Percentiles rank a stretch among this genome's conserved stretches.
phyloP scores from a whole-genome alignment of 805 yeast species.

The Starmerella roubikii region DNA sequence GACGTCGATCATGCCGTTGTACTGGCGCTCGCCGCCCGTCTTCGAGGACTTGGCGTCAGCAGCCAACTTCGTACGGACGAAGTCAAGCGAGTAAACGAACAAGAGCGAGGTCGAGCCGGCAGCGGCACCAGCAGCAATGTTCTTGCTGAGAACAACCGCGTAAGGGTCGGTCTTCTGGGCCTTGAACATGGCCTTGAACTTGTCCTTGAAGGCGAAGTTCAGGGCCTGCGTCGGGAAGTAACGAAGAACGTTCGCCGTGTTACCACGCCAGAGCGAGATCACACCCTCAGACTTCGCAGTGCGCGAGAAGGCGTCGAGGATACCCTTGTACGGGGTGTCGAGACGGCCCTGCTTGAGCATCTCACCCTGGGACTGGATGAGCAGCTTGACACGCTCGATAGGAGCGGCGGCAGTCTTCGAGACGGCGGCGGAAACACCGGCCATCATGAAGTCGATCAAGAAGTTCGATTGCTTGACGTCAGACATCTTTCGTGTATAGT shows the following conservation, averaged over 20 bases:
- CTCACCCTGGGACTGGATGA: conserved; percentile 92
- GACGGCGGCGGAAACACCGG: conserved; percentile 96
- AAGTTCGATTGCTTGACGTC: conserved; percentile 19
- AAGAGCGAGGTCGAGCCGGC: conserved; percentile 88
- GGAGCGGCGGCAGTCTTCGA: conserved; percentile 94
- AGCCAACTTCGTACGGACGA: conserved; percentile 95
- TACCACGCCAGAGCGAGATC: conserved; percentile 92
- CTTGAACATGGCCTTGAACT: conserved; percentile 80
- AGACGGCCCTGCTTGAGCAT: conserved; percentile 93
- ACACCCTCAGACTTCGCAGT: conserved; percentile 85
- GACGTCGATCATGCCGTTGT: conserved; percentile 88
- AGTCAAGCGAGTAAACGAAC: conserved; percentile 87
- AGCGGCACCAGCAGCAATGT: conserved; percentile 93
- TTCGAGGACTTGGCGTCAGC: conserved; percentile 77
- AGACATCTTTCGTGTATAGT: too few species aligned
- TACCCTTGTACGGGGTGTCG: conserved; percentile 72
- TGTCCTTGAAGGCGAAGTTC: conserved; percentile 93
- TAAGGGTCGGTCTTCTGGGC: conserved; percentile 80
- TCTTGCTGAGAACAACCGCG: conserved; percentile 82
- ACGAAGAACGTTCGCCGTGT: conserved; percentile 92
- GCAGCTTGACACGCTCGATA: conserved; percentile 84
- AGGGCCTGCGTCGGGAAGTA: conserved; percentile 97
- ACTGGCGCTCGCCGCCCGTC: conserved; percentile 68
- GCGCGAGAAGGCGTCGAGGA: conserved; percentile 79
- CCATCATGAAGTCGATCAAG: conserved; percentile 67